phyloP scores from a whole-genome alignment of 2,329 filamentous ascomycete genomes.

The Cytospora leucostoma region DNA sequence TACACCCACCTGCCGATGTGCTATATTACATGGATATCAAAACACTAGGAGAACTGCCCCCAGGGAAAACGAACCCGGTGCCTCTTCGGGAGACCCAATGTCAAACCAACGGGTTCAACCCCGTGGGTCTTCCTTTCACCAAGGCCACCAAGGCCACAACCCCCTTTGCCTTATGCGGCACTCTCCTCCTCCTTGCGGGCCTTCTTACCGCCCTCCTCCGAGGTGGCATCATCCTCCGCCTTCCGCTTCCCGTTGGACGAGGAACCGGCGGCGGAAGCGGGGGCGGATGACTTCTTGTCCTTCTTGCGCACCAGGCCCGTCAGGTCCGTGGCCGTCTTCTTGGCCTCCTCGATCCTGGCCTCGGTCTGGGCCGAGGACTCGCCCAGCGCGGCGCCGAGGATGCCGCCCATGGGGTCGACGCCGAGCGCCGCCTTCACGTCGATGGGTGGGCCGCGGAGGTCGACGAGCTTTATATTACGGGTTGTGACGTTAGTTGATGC shows the following conservation, averaged over 20 bases:
- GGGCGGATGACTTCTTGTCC: slow-evolving; percentile 39
- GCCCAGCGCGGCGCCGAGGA: slow-evolving; percentile 65
- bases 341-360: slow-evolving; percentile 70
- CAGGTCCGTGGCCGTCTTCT: slow-evolving; percentile 72
- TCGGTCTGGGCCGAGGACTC: slow-evolving; percentile 62
- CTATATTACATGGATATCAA: slow-evolving; percentile 16
- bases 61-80: neutral
- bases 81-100: neutral
- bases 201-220: slow-evolving; percentile 41
- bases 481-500: neutral
- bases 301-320: slow-evolving; percentile 74
- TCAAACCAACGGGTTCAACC: too few relatives aligned
- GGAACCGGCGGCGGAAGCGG: slow-evolving; percentile 22
- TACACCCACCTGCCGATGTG: neutral
- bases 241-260: slow-evolving; percentile 47
- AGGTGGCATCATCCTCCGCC: slow-evolving; percentile 39
- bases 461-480: slow-evolving; percentile 57
- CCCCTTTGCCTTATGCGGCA: too few relatives aligned
- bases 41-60: neutral
- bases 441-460: slow-evolving; percentile 65
- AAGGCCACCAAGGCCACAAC: too few relatives aligned
- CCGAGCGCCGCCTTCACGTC: slow-evolving; percentile 59
- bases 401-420: slow-evolving; percentile 54
- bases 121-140: too few relatives aligned
- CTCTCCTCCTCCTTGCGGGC: slow-evolving; percentile 36